Conservation (phyloP, 169 alveolate genomes). For the Eimeria tenella region DNA sequence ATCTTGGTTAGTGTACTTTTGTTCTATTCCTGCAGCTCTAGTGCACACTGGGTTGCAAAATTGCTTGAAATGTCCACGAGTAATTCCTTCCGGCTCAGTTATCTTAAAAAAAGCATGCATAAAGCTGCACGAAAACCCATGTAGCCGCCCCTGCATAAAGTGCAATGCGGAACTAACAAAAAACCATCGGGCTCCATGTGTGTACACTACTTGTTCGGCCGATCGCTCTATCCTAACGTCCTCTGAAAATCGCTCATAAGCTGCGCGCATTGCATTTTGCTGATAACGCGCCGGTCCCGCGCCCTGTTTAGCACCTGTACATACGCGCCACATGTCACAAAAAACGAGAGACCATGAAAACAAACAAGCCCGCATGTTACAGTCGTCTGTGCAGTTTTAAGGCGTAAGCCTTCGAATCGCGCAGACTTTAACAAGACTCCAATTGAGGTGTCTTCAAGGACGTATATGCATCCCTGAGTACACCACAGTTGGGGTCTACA, state of each 20-base stretch:
- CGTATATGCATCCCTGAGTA: too few relatives aligned
- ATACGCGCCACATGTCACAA: not conserved
- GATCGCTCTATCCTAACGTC: not conserved
- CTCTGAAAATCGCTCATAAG: constrained; percentile 47
- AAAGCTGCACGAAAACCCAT: too few relatives aligned
- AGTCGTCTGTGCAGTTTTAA: not conserved
- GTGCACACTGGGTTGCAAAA: too few relatives aligned
- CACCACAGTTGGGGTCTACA: too few relatives aligned
- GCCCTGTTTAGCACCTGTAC: constrained; percentile 49
- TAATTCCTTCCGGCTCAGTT: too few relatives aligned
- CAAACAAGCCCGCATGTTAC: not conserved
- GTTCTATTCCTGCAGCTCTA: too few relatives aligned
- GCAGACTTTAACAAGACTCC: not conserved
- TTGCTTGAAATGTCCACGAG: too few relatives aligned
- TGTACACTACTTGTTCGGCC: not conserved
- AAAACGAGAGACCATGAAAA: not conserved
- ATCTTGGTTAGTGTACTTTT: too few relatives aligned
- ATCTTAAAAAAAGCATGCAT: too few relatives aligned
- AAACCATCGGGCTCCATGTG: too few relatives aligned
- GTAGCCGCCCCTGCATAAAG: too few relatives aligned
- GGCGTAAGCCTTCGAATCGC: not conserved
- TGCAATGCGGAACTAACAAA: too few relatives aligned
- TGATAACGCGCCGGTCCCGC: constrained; percentile 40
- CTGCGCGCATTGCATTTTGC: constrained; percentile 46
- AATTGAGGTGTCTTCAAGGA: not conserved